Evolutionary conservation across 441 rosid genomes (phyloP).

Genomic region (Corymbia citriodora): DNA sequence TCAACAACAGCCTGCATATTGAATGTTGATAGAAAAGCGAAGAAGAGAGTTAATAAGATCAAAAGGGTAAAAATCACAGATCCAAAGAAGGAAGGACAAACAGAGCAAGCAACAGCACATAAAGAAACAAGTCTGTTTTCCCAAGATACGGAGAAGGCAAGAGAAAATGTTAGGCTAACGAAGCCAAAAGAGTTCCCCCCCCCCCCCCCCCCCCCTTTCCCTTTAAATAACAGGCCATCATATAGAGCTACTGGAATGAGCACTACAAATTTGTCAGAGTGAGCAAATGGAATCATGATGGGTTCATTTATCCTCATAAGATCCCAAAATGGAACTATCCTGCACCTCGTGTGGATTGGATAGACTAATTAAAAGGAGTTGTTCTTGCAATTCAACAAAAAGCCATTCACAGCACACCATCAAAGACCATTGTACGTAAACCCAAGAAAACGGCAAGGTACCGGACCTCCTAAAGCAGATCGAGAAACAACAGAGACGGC

Average conservation of each 20-base stretch:
- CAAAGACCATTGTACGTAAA: background rate
- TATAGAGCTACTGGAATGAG: background rate
- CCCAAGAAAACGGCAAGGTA: background rate
- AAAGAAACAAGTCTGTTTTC: background rate
- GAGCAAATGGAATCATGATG: background rate
- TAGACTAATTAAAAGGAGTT: background rate
- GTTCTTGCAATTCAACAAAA: background rate
- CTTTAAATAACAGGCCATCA: background rate
- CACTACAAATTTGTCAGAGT: background rate
- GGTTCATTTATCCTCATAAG: background rate
- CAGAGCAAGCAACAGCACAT: background rate
- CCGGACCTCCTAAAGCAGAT: background rate
- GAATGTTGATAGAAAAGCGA: background rate
- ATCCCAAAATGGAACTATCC: background rate
- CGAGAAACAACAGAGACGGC: background rate
- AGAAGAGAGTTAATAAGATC: background rate
- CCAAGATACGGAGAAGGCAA: background rate
- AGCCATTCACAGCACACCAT: background rate
- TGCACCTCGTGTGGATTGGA: background rate
- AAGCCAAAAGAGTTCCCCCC: background rate
- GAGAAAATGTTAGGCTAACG: background rate
- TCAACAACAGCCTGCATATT: constrained; percentile 55
- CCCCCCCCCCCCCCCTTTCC: fast-evolving
- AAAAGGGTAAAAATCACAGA: background rate
- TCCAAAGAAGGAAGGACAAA: background rate